These are phyloP conservation scores for Ensete ventricosum DNA, from an alignment of 176 grass and related monocot species.

Conservation along the genomic window DNA sequence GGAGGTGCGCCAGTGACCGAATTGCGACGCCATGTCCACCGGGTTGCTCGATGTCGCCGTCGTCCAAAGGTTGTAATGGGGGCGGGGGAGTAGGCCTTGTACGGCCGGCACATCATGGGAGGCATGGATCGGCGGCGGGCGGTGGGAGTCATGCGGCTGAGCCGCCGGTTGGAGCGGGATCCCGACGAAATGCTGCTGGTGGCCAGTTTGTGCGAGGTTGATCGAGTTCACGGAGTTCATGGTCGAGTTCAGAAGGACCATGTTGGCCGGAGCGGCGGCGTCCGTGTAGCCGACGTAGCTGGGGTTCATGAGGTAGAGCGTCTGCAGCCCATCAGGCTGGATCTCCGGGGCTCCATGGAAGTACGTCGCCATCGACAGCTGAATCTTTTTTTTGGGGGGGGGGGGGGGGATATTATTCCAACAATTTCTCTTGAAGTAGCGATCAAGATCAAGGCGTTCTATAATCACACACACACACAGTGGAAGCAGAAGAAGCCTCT, in stretches of 20 bases:
- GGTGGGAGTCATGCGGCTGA: not conserved
- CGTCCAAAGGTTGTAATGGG: conserved; percentile 57
- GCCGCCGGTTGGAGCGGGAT: conserved; percentile 46
- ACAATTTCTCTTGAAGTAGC: not conserved
- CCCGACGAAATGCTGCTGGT: conserved; percentile 62
- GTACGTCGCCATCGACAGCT: conserved; percentile 52
- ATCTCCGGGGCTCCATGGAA: conserved; percentile 69
- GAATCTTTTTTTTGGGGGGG: not conserved
- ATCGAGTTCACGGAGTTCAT: conserved; percentile 37
- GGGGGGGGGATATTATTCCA: not conserved
- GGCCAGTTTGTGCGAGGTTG: conserved; percentile 32
- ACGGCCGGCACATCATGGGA: too few species aligned
- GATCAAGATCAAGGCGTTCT: not conserved
- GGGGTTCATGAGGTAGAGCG: conserved; percentile 92
- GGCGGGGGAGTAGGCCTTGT: not conserved
- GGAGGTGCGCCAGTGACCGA: not conserved
- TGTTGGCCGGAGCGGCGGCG: conserved; percentile 36
- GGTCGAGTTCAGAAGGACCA: conserved; percentile 65
- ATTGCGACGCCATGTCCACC: conserved; percentile 25
- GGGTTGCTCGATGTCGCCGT: conserved; percentile 3
- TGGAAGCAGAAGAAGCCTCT: not conserved
- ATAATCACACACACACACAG: not conserved
- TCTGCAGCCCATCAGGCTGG: conserved; percentile 74
- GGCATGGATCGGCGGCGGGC: not conserved
- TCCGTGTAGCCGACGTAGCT: conserved; percentile 49